Percentiles rank a stretch among this genome's conserved stretches.
Conservation (phyloP, 2,329 filamentous ascomycete genomes). For the Talaromyces sp. region DNA sequence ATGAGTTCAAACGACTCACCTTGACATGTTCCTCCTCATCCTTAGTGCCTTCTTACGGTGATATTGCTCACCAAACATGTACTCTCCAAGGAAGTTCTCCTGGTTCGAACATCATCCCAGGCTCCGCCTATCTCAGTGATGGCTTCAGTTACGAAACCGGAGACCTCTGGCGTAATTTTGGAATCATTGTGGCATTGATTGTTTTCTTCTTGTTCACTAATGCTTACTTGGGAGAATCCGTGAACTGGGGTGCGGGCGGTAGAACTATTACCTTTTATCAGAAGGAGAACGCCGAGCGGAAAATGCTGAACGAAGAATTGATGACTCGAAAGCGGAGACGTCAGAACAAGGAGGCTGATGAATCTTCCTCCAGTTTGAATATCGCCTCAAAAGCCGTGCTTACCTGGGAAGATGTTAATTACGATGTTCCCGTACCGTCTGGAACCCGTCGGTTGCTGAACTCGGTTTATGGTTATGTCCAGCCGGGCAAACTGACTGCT, state of each 20-base stretch:
- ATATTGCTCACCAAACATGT: conserved; percentile 73
- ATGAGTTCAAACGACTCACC: conserved; percentile 68
- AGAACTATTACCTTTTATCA: conserved; percentile 28
- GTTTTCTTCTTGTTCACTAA: conserved; percentile 34
- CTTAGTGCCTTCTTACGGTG: conserved; percentile 61
- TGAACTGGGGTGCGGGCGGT: conserved; percentile 32
- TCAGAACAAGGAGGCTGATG: conserved; percentile 21
- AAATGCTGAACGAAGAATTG: conserved; percentile 11
- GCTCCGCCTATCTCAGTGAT: conserved; percentile 62
- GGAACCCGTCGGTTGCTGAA: conserved; percentile 43
- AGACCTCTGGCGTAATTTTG: conserved; percentile 64
- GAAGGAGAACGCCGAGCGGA: conserved; percentile 23
- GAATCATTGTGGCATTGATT: conserved; percentile 35
- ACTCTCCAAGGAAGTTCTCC: conserved; percentile 67
- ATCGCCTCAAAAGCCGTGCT: conserved; percentile 53
- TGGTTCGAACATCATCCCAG: conserved; percentile 60
- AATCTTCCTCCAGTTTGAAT: conserved; percentile 42
- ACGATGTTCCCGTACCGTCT: conserved; percentile 46
- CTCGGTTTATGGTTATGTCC: conserved; percentile 46
- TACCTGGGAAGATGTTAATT: conserved; percentile 50
- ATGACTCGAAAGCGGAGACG: conserved; percentile 11
- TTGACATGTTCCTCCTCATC: conserved; percentile 64
- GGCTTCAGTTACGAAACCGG: conserved; percentile 62
- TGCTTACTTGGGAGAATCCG: conserved; percentile 35
- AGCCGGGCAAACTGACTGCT: conserved; percentile 47